Percentiles rank a stretch among this genome's conserved stretches.
Conservation (phyloP, 306 rosid genomes). For the Parietaria judaica region DNA sequence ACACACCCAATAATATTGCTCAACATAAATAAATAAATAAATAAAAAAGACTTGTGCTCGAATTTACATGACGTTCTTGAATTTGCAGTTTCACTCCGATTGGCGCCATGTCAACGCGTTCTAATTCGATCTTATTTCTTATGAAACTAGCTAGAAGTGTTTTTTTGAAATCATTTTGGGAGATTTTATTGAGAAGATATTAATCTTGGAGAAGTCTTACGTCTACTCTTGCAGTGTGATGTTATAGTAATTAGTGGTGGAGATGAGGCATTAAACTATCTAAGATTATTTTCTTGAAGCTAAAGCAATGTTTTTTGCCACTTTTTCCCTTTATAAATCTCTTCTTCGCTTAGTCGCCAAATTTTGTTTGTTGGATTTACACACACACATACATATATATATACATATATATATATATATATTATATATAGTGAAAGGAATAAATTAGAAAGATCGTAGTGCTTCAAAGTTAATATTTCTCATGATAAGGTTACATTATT, state of each 20-base stretch:
- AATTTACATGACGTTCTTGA: slow-evolving; percentile 39
- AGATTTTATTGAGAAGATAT: neutral
- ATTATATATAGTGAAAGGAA: neutral
- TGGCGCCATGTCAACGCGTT: slow-evolving; percentile 30
- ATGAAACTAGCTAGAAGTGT: too few relatives aligned
- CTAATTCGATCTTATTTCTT: too few relatives aligned
- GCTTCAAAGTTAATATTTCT: neutral
- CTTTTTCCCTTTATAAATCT: slow-evolving; percentile 18
- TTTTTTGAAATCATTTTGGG: neutral
- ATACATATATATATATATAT: too few relatives aligned
- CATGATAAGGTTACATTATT: too few relatives aligned
- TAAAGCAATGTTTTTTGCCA: slow-evolving; percentile 20
- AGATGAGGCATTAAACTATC: neutral
- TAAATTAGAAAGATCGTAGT: neutral
- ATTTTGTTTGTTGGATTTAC: slow-evolving; percentile 29
- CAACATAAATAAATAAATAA: neutral
- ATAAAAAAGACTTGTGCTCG: neutral
- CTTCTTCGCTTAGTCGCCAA: slow-evolving; percentile 80
- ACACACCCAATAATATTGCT: neutral
- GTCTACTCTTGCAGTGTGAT: neutral
- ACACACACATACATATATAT: too few relatives aligned
- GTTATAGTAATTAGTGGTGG: too few relatives aligned
- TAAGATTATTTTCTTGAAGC: slow-evolving; percentile 24
- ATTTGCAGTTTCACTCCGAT: slow-evolving; percentile 34
- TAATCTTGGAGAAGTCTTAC: neutral